These are phyloP conservation scores for Haplographium delicatum DNA, from an alignment of 495 filamentous ascomycete genomes.

Conservation along the genomic window DNA sequence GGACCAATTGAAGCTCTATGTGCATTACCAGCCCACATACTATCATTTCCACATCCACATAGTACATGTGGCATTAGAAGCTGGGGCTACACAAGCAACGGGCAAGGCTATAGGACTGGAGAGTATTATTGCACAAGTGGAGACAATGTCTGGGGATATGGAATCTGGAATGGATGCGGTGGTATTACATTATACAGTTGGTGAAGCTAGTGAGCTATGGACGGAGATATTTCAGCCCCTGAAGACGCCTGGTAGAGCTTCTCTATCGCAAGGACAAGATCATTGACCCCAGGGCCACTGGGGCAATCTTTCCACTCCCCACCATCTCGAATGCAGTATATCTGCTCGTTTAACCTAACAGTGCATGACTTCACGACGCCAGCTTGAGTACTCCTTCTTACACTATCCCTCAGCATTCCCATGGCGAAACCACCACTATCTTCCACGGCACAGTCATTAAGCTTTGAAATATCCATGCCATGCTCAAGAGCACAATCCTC, in stretches of 20 bases:
- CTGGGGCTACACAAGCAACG: too few relatives aligned
- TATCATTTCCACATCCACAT: too few relatives aligned
- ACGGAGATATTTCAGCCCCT: too few relatives aligned
- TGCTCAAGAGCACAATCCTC: constrained; percentile 85
- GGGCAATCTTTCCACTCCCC: constrained; percentile 79
- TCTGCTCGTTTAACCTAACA: constrained; percentile 67
- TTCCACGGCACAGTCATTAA: constrained; percentile 68
- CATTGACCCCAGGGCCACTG: constrained; percentile 59
- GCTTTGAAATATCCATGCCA: constrained; percentile 72
- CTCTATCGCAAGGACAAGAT: constrained; percentile 71
- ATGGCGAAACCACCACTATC: constrained; percentile 60
- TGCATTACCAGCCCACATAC: too few relatives aligned
- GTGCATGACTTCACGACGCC: constrained; percentile 84
- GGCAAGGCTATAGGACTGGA: too few relatives aligned
- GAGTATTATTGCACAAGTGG: too few relatives aligned
- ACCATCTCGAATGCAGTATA: constrained; percentile 79
- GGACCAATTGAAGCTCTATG: too few relatives aligned
- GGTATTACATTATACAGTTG: background rate
- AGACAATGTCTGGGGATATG: too few relatives aligned
- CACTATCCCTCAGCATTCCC: constrained; percentile 68
- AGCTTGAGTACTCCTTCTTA: constrained; percentile 59
- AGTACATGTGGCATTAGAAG: too few relatives aligned
- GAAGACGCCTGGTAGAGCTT: constrained; percentile 39
- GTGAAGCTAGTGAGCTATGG: constrained; percentile 11
- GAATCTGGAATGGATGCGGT: too few relatives aligned